Percentiles rank a stretch among this genome's conserved stretches.
Evolutionary conservation across 345 rosid genomes (phyloP).

Genomic region (Populus tremula): DNA sequence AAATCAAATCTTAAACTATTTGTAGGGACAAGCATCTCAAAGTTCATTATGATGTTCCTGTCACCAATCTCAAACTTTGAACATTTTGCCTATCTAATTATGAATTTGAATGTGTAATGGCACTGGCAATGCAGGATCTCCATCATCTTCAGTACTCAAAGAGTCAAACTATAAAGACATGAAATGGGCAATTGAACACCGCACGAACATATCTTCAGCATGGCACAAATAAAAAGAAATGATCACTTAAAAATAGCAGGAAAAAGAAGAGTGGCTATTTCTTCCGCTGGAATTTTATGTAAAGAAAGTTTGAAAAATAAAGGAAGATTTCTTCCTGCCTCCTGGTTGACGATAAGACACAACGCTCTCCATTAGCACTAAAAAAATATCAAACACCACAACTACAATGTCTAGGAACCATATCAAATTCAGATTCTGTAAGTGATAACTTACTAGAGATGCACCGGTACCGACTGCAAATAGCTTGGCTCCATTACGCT

Average conservation of each 20-base stretch:
- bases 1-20: too few relatives aligned
- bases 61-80: background rate
- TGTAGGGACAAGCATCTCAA: background rate
- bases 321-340: background rate
- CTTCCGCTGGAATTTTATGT: too few relatives aligned
- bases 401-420: background rate
- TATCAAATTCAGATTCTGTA: background rate
- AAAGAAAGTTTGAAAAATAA: background rate
- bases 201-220: too few relatives aligned
- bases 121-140: background rate
- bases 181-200: too few relatives aligned
- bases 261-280: too few relatives aligned
- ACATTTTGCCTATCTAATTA: background rate
- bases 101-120: background rate
- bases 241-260: too few relatives aligned
- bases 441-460: slow-evolving; percentile 56
- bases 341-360: background rate
- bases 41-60: background rate
- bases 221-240: too few relatives aligned
- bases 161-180: background rate
- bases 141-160: background rate
- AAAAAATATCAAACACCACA: background rate
- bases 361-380: background rate
- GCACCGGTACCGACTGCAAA: slow-evolving; percentile 92
- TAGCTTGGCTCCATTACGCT: slow-evolving; percentile 89